Conservation (phyloP, 345 rosid species). For the Gossypium mustelinum region DNA sequence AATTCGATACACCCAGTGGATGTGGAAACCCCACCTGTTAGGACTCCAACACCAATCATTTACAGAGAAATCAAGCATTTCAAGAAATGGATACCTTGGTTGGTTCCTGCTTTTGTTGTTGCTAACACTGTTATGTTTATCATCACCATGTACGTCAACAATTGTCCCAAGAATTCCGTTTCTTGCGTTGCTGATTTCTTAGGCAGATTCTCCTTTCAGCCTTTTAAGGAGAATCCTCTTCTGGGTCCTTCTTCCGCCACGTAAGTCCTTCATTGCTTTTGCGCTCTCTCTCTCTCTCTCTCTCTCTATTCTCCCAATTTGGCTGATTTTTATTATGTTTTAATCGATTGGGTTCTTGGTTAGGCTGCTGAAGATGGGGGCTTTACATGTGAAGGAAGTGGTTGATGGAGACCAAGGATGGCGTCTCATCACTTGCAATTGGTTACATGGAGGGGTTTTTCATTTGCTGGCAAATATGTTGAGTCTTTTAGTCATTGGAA, state of each 20-base stretch:
- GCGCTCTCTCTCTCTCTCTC: too few species aligned
- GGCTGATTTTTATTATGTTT: not conserved
- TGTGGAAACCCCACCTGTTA: slow-evolving; percentile 25
- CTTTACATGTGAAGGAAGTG: slow-evolving; percentile 54
- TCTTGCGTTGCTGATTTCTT: slow-evolving; percentile 66
- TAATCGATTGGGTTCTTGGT: not conserved
- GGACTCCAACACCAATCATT: slow-evolving; percentile 28
- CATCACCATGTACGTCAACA: slow-evolving; percentile 83
- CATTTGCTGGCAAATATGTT: slow-evolving; percentile 85
- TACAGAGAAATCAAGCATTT: slow-evolving; percentile 51
- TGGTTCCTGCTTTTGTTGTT: slow-evolving; percentile 65
- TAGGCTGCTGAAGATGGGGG: slow-evolving; percentile 84
- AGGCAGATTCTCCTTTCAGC: slow-evolving; percentile 90
- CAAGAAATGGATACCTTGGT: slow-evolving; percentile 75
- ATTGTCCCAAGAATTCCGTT: slow-evolving; percentile 72
- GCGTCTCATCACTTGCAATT: slow-evolving; percentile 79
- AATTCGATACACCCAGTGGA: slow-evolving; percentile 45
- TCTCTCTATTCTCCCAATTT: not conserved
- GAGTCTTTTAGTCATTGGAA: slow-evolving; percentile 74
- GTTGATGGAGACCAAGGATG: slow-evolving; percentile 66
- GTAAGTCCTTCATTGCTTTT: slow-evolving; percentile 32
- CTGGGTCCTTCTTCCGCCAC: slow-evolving; percentile 84
- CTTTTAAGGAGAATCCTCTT: slow-evolving; percentile 83
- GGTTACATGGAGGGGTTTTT: slow-evolving; percentile 90
- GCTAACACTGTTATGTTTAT: slow-evolving; percentile 64